These are phyloP conservation scores for Penicillium janthinellum DNA, from an alignment of 2,329 filamentous ascomycete species.

Conservation along the genomic window DNA sequence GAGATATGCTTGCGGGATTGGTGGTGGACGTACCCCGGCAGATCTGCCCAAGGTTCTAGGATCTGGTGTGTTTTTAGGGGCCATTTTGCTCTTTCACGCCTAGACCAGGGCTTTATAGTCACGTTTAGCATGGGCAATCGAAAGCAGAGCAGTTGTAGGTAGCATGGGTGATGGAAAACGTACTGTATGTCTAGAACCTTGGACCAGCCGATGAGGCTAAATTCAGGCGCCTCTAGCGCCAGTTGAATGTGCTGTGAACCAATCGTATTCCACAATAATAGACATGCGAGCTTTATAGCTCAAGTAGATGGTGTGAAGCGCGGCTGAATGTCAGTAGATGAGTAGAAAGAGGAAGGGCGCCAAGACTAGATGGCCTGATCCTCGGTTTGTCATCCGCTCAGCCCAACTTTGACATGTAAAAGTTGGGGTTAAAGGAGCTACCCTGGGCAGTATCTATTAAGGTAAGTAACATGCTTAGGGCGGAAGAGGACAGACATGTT, in stretches of 20 bases:
- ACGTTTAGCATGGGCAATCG: background rate
- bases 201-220: background rate
- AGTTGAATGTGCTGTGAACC: background rate
- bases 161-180: background rate
- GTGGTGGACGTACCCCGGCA: conserved; percentile 20
- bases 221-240: background rate
- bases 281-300: background rate
- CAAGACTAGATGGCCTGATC: background rate
- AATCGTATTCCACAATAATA: background rate
- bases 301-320: background rate
- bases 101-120: background rate
- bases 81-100: conserved; percentile 2
- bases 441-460: too few species aligned
- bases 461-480: too few species aligned
- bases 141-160: background rate
- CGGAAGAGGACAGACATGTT: too few species aligned
- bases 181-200: background rate
- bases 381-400: conserved; percentile 1
- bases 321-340: background rate
- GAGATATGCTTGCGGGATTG: background rate
- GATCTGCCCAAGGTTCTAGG: conserved; percentile 22
- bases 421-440: too few species aligned
- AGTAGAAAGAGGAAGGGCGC: background rate
- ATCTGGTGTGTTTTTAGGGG: conserved; percentile 15
- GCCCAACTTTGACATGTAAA: too few species aligned